Evolutionary conservation across 2,329 filamentous ascomycete species (phyloP).

Genomic region (Penicillium hesseltinei): DNA sequence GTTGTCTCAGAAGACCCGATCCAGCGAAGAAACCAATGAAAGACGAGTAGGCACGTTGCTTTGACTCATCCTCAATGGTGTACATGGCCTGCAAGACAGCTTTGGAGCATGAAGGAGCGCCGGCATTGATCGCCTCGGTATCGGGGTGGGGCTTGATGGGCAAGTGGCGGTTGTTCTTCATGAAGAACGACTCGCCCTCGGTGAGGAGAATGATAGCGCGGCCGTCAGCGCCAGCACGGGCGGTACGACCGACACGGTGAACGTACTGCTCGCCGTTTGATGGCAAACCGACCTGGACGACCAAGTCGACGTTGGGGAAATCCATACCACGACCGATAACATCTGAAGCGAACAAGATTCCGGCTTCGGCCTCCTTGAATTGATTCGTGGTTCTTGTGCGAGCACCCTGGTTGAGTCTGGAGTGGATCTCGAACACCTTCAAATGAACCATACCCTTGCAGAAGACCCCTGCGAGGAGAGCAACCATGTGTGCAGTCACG

Average conservation of each 20-base stretch:
- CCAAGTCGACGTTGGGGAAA: conserved; percentile 51
- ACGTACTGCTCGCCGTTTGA: conserved; percentile 50
- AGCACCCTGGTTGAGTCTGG: conserved; percentile 65
- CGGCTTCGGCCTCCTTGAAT: conserved; percentile 38
- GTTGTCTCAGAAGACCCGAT: conserved; percentile 31
- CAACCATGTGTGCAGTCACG: conserved; percentile 65
- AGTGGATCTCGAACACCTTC: conserved; percentile 66
- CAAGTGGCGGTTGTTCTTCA: conserved; percentile 48
- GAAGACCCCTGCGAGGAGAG: conserved; percentile 61
- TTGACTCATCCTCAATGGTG: conserved; percentile 31
- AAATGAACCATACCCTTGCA: conserved; percentile 34
- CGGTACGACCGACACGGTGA: conserved; percentile 62
- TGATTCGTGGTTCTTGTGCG: conserved; percentile 60
- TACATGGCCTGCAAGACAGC: conserved; percentile 31
- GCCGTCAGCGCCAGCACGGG: conserved; percentile 54
- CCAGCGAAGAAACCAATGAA: conserved; percentile 39
- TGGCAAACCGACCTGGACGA: conserved; percentile 52
- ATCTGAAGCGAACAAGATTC: conserved; percentile 53
- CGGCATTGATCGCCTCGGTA: conserved; percentile 38
- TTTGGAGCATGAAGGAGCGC: conserved; percentile 33
- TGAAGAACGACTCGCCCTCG: conserved; percentile 53
- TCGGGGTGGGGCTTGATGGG: conserved; percentile 52
- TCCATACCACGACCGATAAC: conserved; percentile 52
- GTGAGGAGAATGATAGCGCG: conserved; percentile 56
- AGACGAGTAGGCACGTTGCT: conserved; percentile 39